Conservation (phyloP, 179 eudicot species). For the Spinacia oleracea region DNA sequence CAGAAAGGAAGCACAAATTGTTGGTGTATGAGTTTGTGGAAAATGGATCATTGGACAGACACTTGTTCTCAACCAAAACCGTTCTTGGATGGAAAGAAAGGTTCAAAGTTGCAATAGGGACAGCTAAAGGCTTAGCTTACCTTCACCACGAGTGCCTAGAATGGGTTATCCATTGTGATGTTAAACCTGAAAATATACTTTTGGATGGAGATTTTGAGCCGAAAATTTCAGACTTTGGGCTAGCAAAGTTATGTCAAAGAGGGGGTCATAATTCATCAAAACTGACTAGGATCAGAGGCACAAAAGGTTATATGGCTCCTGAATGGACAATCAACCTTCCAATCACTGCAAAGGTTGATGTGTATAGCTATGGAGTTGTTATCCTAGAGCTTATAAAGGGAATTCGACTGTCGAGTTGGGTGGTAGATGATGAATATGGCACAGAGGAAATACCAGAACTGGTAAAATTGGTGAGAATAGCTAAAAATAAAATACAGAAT, state of each 20-base stretch:
- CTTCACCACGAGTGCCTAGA: slow-evolving; percentile 62
- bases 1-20: slow-evolving; percentile 41
- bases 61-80: slow-evolving; percentile 31
- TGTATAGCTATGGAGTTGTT: slow-evolving; percentile 55
- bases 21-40: slow-evolving; percentile 50
- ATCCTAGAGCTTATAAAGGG: slow-evolving; percentile 56
- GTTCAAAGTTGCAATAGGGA: slow-evolving; percentile 48
- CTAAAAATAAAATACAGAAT: slow-evolving; percentile 17
- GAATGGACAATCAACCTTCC: slow-evolving; percentile 57
- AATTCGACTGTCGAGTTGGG: slow-evolving; percentile 47
- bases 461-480: slow-evolving; percentile 28
- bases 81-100: slow-evolving; percentile 49
- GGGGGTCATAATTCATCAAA: slow-evolving; percentile 36
- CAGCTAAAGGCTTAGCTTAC: slow-evolving; percentile 58
- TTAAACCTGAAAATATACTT: slow-evolving; percentile 56
- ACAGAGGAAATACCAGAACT: slow-evolving; percentile 38
- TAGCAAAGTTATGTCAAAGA: slow-evolving; percentile 50
- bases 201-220: slow-evolving; percentile 39
- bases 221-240: slow-evolving; percentile 59
- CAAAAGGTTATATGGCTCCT: slow-evolving; percentile 66
- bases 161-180: slow-evolving; percentile 63
- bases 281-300: slow-evolving; percentile 44
- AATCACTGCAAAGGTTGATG: slow-evolving; percentile 54
- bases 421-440: slow-evolving; percentile 12
- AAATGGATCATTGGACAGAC: slow-evolving; percentile 47